phyloP scores from a whole-genome alignment of 352 stramenopile genomes.

The Pythium chondricola region DNA sequence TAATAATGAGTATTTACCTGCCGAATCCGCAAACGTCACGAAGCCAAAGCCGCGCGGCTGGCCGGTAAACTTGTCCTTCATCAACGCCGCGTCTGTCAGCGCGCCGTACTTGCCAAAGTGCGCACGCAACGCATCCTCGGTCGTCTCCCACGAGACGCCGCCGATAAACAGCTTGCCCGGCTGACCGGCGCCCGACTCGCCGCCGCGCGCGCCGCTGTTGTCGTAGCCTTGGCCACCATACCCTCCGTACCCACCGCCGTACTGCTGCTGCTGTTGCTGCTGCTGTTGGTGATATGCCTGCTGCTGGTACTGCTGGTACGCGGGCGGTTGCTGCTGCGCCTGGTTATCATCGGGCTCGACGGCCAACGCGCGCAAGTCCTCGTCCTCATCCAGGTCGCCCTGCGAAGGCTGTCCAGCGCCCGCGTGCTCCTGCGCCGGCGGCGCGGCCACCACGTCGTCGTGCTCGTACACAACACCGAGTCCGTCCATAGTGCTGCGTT shows the following conservation, averaged over 20 bases:
- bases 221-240: neutral
- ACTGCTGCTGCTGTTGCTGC: constrained; percentile 39
- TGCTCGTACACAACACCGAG: constrained; percentile 74
- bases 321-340: too few relatives aligned
- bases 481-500: constrained; percentile 39
- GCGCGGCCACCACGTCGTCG: constrained; percentile 39
- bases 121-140: constrained; percentile 83
- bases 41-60: constrained; percentile 91
- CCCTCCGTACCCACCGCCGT: constrained; percentile 17
- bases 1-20: constrained; percentile 76
- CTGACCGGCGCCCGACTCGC: constrained; percentile 14
- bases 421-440: constrained; percentile 6
- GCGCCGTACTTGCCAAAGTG: constrained; percentile 88
- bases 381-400: constrained; percentile 44
- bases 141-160: constrained; percentile 90
- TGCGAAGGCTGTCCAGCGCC: constrained; percentile 9
- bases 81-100: constrained; percentile 84
- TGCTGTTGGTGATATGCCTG: constrained; percentile 18
- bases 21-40: constrained; percentile 88
- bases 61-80: constrained; percentile 92
- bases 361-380: constrained; percentile 61
- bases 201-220: neutral
- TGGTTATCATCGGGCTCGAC: constrained; percentile 48
- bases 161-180: constrained; percentile 90
- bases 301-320: constrained; percentile 16